Percentiles rank a stretch among this genome's conserved stretches.
phyloP scores from a whole-genome alignment of 192 early-diverging fungal genomes.

The Kappamyces sp. region DNA sequence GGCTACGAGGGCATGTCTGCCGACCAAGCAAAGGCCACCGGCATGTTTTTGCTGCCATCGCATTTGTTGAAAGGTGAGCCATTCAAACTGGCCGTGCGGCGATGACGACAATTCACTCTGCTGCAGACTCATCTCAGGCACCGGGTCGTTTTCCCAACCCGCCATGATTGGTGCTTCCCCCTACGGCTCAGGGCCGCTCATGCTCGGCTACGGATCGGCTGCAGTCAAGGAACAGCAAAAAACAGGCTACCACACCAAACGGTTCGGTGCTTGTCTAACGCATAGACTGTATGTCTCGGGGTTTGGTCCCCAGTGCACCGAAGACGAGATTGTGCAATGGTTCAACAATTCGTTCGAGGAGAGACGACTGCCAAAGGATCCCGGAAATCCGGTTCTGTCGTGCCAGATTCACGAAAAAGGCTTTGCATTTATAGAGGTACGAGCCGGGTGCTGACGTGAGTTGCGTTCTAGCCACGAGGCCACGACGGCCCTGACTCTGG shows the following conservation, averaged over 20 bases:
- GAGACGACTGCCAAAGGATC: neutral
- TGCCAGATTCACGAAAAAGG: slow-evolving; percentile 86
- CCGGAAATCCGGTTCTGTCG: slow-evolving; percentile 65
- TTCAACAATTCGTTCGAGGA: slow-evolving; percentile 10
- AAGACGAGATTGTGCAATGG: slow-evolving; percentile 14
- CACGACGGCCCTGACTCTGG: slow-evolving; percentile 84
- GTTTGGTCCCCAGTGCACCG: neutral
- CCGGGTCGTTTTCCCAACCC: too few species aligned
- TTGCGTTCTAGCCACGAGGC: slow-evolving; percentile 85
- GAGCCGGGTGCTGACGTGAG: slow-evolving; percentile 30
- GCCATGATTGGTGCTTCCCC: too few species aligned
- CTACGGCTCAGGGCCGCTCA: too few species aligned
- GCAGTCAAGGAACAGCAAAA: too few species aligned
- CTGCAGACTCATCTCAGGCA: too few species aligned
- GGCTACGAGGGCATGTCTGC: slow-evolving; percentile 84
- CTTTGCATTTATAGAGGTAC: slow-evolving; percentile 93
- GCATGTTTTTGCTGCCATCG: slow-evolving; percentile 25
- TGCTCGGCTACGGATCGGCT: too few species aligned
- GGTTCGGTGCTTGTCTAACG: too few species aligned
- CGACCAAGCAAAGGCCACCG: slow-evolving; percentile 80
- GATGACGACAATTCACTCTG: too few species aligned
- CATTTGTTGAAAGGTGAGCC: slow-evolving; percentile 8
- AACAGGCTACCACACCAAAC: too few species aligned
- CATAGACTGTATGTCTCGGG: slow-evolving; percentile 10
- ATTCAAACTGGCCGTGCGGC: too few species aligned